Base-by-base conservation (phyloP, 2,329 filamentous ascomycete genomes). In the Byssoonygena ceratinophila region DNA sequence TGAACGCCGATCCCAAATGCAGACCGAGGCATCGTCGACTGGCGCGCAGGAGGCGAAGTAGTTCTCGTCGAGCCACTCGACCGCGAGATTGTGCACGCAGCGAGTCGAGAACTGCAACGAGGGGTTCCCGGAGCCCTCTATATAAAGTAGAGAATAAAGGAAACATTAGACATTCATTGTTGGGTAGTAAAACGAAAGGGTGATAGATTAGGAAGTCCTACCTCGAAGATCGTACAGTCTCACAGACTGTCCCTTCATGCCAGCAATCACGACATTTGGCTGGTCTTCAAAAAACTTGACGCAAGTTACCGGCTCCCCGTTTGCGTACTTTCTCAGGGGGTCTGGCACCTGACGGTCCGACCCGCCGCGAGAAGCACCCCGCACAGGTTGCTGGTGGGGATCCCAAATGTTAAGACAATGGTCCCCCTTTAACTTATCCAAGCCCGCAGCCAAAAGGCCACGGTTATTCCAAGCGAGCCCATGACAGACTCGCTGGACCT, bases 401-500 rank as follows among this genome's bases (percentile, higher is more conserved):
- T 84, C 80, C 71, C 80, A 83, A 32, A 83, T 76, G 59, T 82
- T 82, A 56, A 84, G 66, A 59, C 79, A 82, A 52, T 80, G 77
- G 65, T 83, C 81, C 46, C 81, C 82, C 8, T 81, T 74, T 39
- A 81, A 79, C 57, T 79, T 74, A 60, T 83, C 81, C 50, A 83
- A 65, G 1, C 79, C 81, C 2, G 79, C 78, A 1, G 81, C 81
- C 44, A 84, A 68, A 52, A 79, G 70, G 27, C 78, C 76, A 57
- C 72, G 68, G 32, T 71, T 68, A 59, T 74, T 81, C 60, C 83
- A 79, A 1, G 80, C 76, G 50, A 83, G 78, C 1, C 80, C 79
- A 63, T 83, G 83, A 64, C 80, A 83, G 57, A 79, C 79, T 34
- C 81, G 73, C 63, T 82, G 80, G 55, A 80, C 78, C 57, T 78